Evolutionary conservation across 108 stramenopile genomes (phyloP), one percentile per base, ranked within the genome.

Genomic region (Conticribra weissflogii): DNA sequence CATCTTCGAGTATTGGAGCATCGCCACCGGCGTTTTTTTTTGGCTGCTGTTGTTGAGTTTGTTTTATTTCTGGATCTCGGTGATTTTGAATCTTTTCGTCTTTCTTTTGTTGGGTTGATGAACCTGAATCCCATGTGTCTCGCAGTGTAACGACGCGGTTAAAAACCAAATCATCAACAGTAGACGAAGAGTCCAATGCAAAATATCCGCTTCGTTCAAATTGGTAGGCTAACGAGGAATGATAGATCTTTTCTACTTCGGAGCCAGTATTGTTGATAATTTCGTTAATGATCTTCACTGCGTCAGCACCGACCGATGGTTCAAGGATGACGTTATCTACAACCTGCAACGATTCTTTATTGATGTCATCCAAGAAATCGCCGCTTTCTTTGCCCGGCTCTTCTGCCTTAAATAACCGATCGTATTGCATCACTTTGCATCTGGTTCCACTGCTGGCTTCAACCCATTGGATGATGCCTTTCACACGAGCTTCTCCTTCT

Each of bases 401-500:
- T 67, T 92, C 93, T 4, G 78, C 70, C 30, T 78, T 63, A 66
- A 97, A 97, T 49, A 97, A 60, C 7, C 93, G 82, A 84, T 94
- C 96, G 55, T 94, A 97, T 62, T 91, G 88, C 64, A 88, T 88
- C 27, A 95, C 73, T 48, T 71, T 83, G 64, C 86, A 88, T 48
- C 65, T 76, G 3, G 85, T 63, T 3, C 72, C 89, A 24, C 81
- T 89, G n/a, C 72, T 72, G 12, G 81, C 86, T 46, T 89, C 86
- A 0, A 97, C 88, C 96, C 96, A 97, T 57, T 97, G 96, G 27
- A 97, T 90, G 28, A 97, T 97, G 33, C 96, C 96, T 66, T 91
- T 86, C 25, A 91, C 92, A 24, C 91, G 85, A 45, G 81, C 76
- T 86, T 85, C 81, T 15, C 88, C 91, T 49, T 90, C 89, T 19